These are phyloP conservation scores for Leptodontidium sp. DNA, from an alignment of 2,329 filamentous ascomycete genomes.

Conservation along the genomic window DNA sequence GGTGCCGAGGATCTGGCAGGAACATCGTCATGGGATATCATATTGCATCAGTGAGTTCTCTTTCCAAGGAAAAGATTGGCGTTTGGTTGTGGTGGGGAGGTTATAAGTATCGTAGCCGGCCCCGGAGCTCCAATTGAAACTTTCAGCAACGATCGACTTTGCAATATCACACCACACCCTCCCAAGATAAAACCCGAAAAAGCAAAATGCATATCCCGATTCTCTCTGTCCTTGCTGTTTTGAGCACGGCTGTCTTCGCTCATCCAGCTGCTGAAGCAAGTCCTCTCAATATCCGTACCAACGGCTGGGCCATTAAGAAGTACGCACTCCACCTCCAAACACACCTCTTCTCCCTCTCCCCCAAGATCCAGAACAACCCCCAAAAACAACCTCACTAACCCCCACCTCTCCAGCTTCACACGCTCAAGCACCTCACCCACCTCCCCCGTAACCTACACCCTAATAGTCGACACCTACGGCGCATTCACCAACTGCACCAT, in stretches of 20 bases:
- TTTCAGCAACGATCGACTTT: neutral
- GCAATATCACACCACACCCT: neutral
- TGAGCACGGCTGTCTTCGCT: conserved; percentile 9
- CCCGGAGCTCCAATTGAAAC: neutral
- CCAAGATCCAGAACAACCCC: neutral
- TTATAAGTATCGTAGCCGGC: neutral
- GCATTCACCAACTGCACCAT: conserved; percentile 10
- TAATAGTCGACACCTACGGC: conserved; percentile 21
- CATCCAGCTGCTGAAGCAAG: conserved; percentile 7
- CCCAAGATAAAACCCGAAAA: neutral
- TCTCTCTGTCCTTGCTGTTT: neutral
- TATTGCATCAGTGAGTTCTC: conserved; percentile 1
- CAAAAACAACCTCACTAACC: neutral
- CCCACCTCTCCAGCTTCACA: conserved; percentile 11
- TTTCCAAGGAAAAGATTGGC: neutral
- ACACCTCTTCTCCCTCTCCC: too few species aligned
- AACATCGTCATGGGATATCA: neutral
- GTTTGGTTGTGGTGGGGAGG: too few species aligned
- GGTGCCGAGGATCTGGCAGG: neutral
- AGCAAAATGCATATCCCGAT: conserved; percentile 3
- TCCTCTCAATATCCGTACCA: conserved; percentile 6
- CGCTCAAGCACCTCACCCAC: conserved; percentile 8
- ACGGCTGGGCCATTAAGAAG: conserved; percentile 21
- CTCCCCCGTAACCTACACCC: conserved; percentile 9
- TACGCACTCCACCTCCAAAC: neutral